Evolutionary conservation across 768 basidiomycete genomes (phyloP).

Genomic region (Calocybe gangraenosa): DNA sequence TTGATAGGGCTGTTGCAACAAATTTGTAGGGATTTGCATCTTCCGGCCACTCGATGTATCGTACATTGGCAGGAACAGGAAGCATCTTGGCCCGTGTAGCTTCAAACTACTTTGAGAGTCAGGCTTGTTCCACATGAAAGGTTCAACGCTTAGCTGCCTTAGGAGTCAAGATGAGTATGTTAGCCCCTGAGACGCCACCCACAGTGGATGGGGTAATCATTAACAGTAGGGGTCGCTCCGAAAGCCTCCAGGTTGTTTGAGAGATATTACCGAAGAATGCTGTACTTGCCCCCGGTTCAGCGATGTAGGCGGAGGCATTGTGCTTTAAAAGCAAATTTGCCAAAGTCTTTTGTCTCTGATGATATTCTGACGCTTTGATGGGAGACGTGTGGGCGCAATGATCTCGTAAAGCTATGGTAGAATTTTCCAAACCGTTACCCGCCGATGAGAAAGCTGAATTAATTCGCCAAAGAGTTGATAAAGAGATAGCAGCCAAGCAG

Average conservation of each 20-base stretch:
- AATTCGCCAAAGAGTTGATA: background rate
- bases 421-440: background rate
- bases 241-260: conserved; percentile 56
- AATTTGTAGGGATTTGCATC: conserved; percentile 61
- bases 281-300: conserved; percentile 73
- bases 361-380: conserved; percentile 42
- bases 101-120: conserved; percentile 47
- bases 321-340: conserved; percentile 44
- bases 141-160: conserved; percentile 28
- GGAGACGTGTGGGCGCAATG: conserved; percentile 49
- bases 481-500: background rate
- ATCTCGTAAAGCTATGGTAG: conserved; percentile 5
- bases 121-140: background rate
- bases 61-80: conserved; percentile 42
- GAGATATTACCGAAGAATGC: conserved; percentile 75
- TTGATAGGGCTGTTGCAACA: conserved; percentile 27
- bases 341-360: conserved; percentile 49
- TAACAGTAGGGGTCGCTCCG: conserved; percentile 76
- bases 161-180: conserved; percentile 66
- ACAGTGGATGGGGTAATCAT: conserved; percentile 46
- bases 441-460: background rate
- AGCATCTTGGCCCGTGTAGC: conserved; percentile 62
- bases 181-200: conserved; percentile 27
- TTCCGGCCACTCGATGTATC: conserved; percentile 61
- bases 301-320: conserved; percentile 66